Evolutionary conservation across 805 yeast species (phyloP), one percentile per base, ranked within the genome.

Genomic region (Teunomyces aglyptinius): DNA sequence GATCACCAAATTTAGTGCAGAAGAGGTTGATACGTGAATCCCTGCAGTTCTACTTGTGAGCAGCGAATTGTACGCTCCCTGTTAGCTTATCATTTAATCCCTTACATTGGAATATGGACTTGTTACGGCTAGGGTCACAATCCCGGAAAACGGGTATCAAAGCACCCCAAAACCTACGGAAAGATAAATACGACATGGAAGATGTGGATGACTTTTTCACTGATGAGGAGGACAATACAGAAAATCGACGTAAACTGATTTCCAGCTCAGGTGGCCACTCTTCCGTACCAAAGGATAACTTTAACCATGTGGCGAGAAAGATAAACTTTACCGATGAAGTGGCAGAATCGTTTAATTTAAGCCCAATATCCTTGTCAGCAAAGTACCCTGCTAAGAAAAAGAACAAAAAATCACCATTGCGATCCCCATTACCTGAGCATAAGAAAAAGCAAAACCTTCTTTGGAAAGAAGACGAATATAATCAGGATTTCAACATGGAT

Each of bases 101-200:
- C 26, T 11, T 24, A 24, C 11, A 8, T 7, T 24, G 6, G 13
- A 28, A 12, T 31, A 71, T 71, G 77, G 73, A 71, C 50, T 54
- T 68, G 46, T 54, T 72, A 39, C 75, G 70, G 55, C 70, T 73
- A n/a, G 90, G 90, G 1, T 66, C 73, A 29, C 73, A 71, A 56
- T 80, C 89, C 34, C 73, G 91, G n/a, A 83, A 80, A 57, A 83
- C 88, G 0, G 89, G 89, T 5, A 63, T 82, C 13, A 64, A 65
- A 44, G 78, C 78, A 6, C 74, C 68, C 38, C 64, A 65, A 19
- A 69, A 73, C 48, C 64, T 84, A 27, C 67, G 68, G 36, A 75
- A 77, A 53, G 86, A 84, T 59, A 73, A 74, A 41, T 76, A 81
- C 54, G 80, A 84, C 22, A 77, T 85, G 79, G 91, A 85, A 55